phyloP scores from a whole-genome alignment of 2,329 filamentous ascomycete species.

The Diatrype stigma region DNA sequence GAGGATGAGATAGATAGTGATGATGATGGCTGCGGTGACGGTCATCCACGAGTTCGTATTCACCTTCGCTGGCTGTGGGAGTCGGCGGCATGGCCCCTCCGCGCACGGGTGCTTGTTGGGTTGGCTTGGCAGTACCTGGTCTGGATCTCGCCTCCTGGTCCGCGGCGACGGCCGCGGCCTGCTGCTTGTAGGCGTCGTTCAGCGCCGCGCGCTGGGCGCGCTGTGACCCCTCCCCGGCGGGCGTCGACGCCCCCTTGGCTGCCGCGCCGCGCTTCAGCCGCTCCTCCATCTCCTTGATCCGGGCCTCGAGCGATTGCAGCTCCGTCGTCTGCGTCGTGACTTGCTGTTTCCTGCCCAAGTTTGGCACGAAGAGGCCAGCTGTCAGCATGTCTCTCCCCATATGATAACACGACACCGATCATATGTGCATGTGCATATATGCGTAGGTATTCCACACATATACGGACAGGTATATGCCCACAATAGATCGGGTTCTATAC shows the following conservation, averaged over 20 bases:
- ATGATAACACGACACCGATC: too few relatives aligned
- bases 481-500: too few relatives aligned
- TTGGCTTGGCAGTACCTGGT: constrained; percentile 49
- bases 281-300: constrained; percentile 79
- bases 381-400: too few relatives aligned
- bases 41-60: constrained; percentile 39
- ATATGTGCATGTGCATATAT: constrained; percentile 4
- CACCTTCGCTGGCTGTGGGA: constrained; percentile 60
- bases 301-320: constrained; percentile 79
- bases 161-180: constrained; percentile 16
- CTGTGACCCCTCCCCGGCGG: constrained; percentile 11
- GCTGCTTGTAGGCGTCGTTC: constrained; percentile 22
- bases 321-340: constrained; percentile 72
- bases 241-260: constrained; percentile 11
- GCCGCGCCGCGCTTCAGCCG: constrained; percentile 50
- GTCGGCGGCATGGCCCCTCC: constrained; percentile 57
- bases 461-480: too few relatives aligned
- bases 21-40: constrained; percentile 5
- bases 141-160: constrained; percentile 37
- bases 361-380: background rate
- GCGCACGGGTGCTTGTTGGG: constrained; percentile 43
- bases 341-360: constrained; percentile 78
- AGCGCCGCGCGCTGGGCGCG: constrained; percentile 26
- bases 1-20: constrained; percentile 14
- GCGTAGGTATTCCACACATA: too few relatives aligned